Percentiles rank a stretch among this genome's conserved stretches.
These are phyloP conservation scores for Capsella bursapastoris DNA, from an alignment of 345 rosid genomes.

Conservation along the genomic window DNA sequence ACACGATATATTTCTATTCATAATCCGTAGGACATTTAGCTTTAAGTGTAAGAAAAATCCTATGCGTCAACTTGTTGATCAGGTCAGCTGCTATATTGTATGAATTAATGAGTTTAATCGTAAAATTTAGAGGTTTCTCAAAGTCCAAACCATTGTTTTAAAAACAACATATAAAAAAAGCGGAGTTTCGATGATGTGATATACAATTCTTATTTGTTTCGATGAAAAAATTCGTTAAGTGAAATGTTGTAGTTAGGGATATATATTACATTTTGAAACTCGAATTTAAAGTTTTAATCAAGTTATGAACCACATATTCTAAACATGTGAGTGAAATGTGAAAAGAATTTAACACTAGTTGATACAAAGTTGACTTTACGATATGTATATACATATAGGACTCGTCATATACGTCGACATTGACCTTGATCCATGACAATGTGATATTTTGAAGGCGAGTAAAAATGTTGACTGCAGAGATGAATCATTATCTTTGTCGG, in stretches of 20 bases:
- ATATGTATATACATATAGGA: slow-evolving; percentile 7
- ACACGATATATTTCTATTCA: slow-evolving; percentile 6
- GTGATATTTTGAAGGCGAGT: not conserved
- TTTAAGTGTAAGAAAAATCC: not conserved
- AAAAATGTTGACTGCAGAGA: slow-evolving; percentile 11
- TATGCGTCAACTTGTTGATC: slow-evolving; percentile 29
- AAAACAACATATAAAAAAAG: no score
- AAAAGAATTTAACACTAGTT: slow-evolving; percentile 21
- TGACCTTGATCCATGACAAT: not conserved
- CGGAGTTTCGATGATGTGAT: not conserved
- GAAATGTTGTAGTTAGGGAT: not conserved
- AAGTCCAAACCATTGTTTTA: not conserved
- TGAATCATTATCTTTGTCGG: slow-evolving; percentile 9
- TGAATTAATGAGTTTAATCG: not conserved
- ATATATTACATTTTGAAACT: not conserved
- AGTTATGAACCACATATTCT: not conserved
- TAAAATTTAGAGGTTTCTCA: slow-evolving; percentile 1
- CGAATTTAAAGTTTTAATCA: not conserved
- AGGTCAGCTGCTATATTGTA: slow-evolving; percentile 7
- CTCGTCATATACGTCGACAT: slow-evolving; percentile 26
- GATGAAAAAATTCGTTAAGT: not conserved
- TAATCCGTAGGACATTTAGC: slow-evolving; percentile 1
- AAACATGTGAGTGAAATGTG: slow-evolving; percentile 29
- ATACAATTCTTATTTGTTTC: not conserved
- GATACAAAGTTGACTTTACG: slow-evolving; percentile 27